These are phyloP conservation scores for Alternaria dauci DNA, from an alignment of 2,329 filamentous ascomycete species.

Conservation along the genomic window DNA sequence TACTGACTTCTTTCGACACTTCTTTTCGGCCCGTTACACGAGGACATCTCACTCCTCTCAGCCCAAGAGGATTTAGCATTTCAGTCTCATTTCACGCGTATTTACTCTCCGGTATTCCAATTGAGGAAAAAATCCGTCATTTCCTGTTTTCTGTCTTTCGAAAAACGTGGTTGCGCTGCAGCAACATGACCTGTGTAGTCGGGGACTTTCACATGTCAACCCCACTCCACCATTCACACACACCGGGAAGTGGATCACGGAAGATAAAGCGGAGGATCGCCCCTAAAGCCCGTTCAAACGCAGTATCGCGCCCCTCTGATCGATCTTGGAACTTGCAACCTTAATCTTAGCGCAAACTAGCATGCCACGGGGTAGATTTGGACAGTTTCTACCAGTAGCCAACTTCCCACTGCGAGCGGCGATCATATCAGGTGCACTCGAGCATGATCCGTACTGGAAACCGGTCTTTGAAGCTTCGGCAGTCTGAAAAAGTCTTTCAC, in stretches of 20 bases:
- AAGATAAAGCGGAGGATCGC: slow-evolving; percentile 21
- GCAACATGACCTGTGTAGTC: slow-evolving; percentile 15
- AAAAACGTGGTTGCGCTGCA: neutral
- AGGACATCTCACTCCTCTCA: neutral
- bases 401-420: neutral
- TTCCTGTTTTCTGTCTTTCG: neutral
- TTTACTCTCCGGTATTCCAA: neutral
- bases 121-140: neutral
- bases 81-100: neutral
- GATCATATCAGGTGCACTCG: neutral
- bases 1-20: neutral
- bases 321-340: neutral
- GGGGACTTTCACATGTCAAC: slow-evolving; percentile 38
- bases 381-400: neutral
- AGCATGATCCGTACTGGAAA: neutral
- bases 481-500: neutral
- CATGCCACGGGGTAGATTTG: neutral
- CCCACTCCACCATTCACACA: slow-evolving; percentile 7
- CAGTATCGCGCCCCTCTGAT: slow-evolving; percentile 3
- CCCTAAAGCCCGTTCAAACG: slow-evolving; percentile 22
- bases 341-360: slow-evolving; percentile 3
- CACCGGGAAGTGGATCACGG: slow-evolving; percentile 20
- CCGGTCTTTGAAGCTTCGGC: neutral
- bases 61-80: neutral
- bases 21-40: neutral